Base-by-base conservation (phyloP, 805 yeast genomes). In the Yarrowia divulgata region DNA sequence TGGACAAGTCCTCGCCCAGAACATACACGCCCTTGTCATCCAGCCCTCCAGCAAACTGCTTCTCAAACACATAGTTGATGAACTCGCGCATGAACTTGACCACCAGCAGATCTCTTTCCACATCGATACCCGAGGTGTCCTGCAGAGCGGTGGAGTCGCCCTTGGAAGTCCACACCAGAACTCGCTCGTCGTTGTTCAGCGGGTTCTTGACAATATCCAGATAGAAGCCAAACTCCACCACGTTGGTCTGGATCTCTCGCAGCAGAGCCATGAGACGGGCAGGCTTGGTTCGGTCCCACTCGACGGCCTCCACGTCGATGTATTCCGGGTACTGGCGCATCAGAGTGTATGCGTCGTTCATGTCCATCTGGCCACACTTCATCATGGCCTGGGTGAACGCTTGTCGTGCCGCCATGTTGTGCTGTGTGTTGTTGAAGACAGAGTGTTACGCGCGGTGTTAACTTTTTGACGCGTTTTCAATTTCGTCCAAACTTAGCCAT, bases 391-490 rank as follows among this genome's bases (percentile, higher is more conserved):
- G 66, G 9, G 52, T 60, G 40, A 60, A 60, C 18, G 66, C 66
- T 18, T 43, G 52, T 18, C 52, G 18, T 13, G 66, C 66, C 29
- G 87, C 90, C 70, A 89, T 45, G 16, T 9, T 58, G 57, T 23
- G 32, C 29, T 10, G 48, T 55, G 39, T 57, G 63, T 8, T 40
- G 48, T n/a, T 55, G 58, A 49, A 29, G 39, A 9, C 13, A 52
- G 14, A 9, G 8, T 12, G 9, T 23, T n/a, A n/a, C 23, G 23
- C 46, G 46, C 39, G 39, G 39, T 9, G 34, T 12, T 29, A 35
- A 29, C 39, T 49, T 49, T 49, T 49, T 16, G 39, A 32, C 49
- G 49, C 49, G 49, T 32, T 49, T 29, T 48, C 52, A 48, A 48
- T 48, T 48, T 32, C 29, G 29, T 23, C 29, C 29, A 23, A 45